Evolutionary conservation across 192 early-diverging fungal species (phyloP).

Genomic region (Paraglomus brasilianum): DNA sequence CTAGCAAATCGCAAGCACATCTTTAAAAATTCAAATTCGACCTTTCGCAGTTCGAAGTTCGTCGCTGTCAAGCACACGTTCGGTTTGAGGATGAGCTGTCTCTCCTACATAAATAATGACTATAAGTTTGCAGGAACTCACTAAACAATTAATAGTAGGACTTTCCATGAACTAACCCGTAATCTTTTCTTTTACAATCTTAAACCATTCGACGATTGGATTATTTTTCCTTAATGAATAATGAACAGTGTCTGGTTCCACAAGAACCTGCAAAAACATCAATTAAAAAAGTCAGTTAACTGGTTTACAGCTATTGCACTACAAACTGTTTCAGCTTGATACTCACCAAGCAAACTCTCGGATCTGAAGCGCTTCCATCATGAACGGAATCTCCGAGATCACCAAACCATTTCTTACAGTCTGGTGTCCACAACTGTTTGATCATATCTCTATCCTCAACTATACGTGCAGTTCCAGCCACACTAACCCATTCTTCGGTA

Average conservation of each 20-base stretch:
- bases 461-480: constrained; percentile 41
- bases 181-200: constrained; percentile 29
- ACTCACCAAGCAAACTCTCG: constrained; percentile 39
- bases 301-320: not conserved
- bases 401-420: constrained; percentile 46
- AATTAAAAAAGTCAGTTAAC: not conserved
- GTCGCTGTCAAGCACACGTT: too few species aligned
- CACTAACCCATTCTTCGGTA: constrained; percentile 47
- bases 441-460: constrained; percentile 45
- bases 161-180: constrained; percentile 22
- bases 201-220: constrained; percentile 28
- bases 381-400: constrained; percentile 49
- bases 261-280: constrained; percentile 32
- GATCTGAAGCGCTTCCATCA: constrained; percentile 45
- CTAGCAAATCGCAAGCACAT: too few species aligned
- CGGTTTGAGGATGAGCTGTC: too few species aligned
- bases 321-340: not conserved
- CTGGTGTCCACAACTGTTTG: constrained; percentile 37
- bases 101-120: too few species aligned
- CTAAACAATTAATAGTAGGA: too few species aligned
- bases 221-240: constrained; percentile 30
- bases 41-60: too few species aligned
- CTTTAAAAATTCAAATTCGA: too few species aligned
- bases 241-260: constrained; percentile 39
- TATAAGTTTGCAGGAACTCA: too few species aligned